phyloP scores from a whole-genome alignment of 2,329 filamentous ascomycete species.

The Trichophaea hybrida region DNA sequence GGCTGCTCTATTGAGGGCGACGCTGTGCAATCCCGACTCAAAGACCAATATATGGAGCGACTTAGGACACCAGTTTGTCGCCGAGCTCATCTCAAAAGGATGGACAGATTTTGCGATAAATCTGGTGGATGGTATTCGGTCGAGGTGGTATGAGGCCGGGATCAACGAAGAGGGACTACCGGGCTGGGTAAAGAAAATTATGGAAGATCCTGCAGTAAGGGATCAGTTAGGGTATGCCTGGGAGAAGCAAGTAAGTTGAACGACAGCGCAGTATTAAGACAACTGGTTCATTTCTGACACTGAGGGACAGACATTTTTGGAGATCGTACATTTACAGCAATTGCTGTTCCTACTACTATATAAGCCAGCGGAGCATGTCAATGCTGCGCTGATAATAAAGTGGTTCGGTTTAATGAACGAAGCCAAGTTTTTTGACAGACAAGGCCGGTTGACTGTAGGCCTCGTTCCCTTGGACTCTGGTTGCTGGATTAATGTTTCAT shows the following conservation, averaged over 20 bases:
- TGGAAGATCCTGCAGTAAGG: constrained; percentile 6
- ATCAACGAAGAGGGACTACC: constrained; percentile 19
- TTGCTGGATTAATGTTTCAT: background rate
- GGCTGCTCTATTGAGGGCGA: constrained; percentile 17
- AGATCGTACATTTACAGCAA: constrained; percentile 59
- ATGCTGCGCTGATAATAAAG: constrained; percentile 45
- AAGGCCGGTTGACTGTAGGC: background rate
- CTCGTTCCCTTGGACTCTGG: background rate
- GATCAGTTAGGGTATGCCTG: constrained; percentile 19
- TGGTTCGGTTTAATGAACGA: constrained; percentile 65
- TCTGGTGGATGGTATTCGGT: constrained; percentile 13
- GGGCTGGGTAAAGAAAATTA: constrained; percentile 15
- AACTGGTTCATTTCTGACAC: background rate
- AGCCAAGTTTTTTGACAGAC: constrained; percentile 46
- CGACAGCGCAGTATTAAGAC: background rate
- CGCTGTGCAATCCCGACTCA: constrained; percentile 23
- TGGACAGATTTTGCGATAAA: constrained; percentile 10
- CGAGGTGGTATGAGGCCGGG: constrained; percentile 13
- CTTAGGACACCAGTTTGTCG: constrained; percentile 25
- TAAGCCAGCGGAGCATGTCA: constrained; percentile 39
- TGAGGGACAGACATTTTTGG: constrained; percentile 39
- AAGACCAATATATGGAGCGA: constrained; percentile 37
- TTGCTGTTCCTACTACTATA: constrained; percentile 58
- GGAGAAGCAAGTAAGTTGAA: constrained; percentile 21
- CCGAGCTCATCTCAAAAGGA: constrained; percentile 14